A percentile compares a stretch with the other conserved stretches of the same genome.
These are phyloP conservation scores for Rhodotorula graminis DNA, from an alignment of 768 basidiomycete genomes.

Conservation along the genomic window DNA sequence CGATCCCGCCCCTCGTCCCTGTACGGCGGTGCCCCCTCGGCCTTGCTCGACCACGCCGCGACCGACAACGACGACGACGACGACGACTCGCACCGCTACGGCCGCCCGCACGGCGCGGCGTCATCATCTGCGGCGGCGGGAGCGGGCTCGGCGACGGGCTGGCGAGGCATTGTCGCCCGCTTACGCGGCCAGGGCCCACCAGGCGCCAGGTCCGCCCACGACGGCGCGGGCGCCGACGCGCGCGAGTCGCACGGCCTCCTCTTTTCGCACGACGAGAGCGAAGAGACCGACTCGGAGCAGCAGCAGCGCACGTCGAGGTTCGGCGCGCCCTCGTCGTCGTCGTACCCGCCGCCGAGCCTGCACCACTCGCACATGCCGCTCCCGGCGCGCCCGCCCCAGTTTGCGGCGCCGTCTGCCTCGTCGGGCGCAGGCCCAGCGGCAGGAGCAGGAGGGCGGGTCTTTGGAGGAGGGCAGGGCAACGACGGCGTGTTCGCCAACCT, in stretches of 20 bases:
- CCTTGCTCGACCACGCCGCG: neutral
- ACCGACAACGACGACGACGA: neutral
- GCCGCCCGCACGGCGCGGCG: neutral
- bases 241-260: conserved; percentile 25
- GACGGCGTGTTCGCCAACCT: conserved; percentile 96
- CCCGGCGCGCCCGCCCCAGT: conserved; percentile 48
- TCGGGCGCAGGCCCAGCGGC: neutral
- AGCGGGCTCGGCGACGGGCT: neutral
- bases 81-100: conserved; percentile 46
- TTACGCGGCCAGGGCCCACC: conserved; percentile 3
- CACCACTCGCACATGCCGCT: conserved; percentile 29
- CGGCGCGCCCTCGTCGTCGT: neutral
- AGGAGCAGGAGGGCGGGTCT: conserved; percentile 14
- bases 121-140: no score
- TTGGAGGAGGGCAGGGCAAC: conserved; percentile 72
- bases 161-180: conserved; percentile 6
- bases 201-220: no score
- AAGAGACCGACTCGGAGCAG: conserved; percentile 12
- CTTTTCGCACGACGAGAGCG: conserved; percentile 30
- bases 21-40: conserved; percentile 43
- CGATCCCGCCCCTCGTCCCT: conserved; percentile 49
- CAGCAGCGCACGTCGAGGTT: no score
- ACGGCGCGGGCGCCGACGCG: no score
- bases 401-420: conserved; percentile 44
- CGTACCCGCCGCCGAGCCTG: conserved; percentile 17